Evolutionary conservation across 257 asterid genomes (phyloP).

Genomic region (Lycium ferocissimum): DNA sequence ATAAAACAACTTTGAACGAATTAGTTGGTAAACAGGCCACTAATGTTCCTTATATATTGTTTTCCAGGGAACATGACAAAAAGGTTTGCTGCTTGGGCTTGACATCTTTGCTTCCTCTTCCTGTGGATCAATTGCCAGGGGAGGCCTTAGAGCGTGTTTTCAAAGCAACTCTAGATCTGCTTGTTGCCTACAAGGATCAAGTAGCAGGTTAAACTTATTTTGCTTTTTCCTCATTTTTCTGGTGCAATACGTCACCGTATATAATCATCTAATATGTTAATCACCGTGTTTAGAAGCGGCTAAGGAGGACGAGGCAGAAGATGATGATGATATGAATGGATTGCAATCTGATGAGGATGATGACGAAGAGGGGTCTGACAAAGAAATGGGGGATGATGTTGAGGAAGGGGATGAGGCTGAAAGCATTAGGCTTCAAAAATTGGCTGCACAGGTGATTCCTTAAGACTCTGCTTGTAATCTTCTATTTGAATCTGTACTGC

Average conservation of each 20-base stretch:
- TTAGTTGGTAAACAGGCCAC: neutral
- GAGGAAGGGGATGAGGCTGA: constrained; percentile 94
- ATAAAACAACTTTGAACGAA: neutral
- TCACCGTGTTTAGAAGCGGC: constrained; percentile 61
- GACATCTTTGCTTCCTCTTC: constrained; percentile 92
- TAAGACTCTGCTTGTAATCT: neutral
- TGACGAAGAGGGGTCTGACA: constrained; percentile 76
- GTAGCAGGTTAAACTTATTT: constrained; percentile 68
- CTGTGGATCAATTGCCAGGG: constrained; percentile 83
- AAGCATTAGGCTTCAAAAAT: constrained; percentile 68
- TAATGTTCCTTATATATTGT: constrained; percentile 26
- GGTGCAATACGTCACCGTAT: neutral
- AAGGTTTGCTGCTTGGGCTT: constrained; percentile 97
- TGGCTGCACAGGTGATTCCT: constrained; percentile 84
- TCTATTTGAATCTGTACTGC: neutral
- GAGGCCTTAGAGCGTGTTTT: constrained; percentile 94
- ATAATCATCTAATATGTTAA: neutral
- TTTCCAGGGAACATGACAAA: constrained; percentile 93
- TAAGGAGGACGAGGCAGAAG: constrained; percentile 82
- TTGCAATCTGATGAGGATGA: constrained; percentile 83
- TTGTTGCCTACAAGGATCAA: constrained; percentile 96
- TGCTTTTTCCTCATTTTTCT: constrained; percentile 29
- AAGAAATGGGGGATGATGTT: constrained; percentile 91
- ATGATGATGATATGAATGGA: constrained; percentile 78
- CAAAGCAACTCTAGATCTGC: constrained; percentile 88